Evolutionary conservation across 345 rosid genomes (phyloP), one percentile per base, ranked within the genome.

Genomic region (Rhodomyrtus tomentosa): DNA sequence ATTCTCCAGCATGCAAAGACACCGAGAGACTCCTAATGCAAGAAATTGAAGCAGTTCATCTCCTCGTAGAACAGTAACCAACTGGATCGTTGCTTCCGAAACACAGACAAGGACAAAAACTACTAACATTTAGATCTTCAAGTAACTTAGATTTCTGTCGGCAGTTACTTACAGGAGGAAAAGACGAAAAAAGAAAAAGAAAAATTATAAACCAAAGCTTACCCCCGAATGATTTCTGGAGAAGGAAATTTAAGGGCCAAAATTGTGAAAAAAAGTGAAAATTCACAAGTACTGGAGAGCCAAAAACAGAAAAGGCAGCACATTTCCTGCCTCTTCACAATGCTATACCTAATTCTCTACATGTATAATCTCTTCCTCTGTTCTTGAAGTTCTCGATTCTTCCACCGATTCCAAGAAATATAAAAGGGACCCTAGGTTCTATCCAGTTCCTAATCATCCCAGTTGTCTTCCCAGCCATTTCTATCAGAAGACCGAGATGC

Each of bases 361-460:
- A 83, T 7, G 80, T 58, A 83, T 25, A 25, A 50, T 48, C 83
- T 40, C 42, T 50, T 81, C 59, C 29, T 81, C 38, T 24, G 40
- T 68, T 68, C 45, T 68, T 2, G 25, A 68, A 24, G 45, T 68
- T 68, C 76, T 68, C 40, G 24, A 32, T 68, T 68, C 32, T 68
- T 68, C 79, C 79, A 68, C 79, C 3, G 3, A 68, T 18, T 68
- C 25, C 45, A 36, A 68, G 45, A 68, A 38, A 32, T 68, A 2
- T 18, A 36, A 68, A 68, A 36, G 45, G 79, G 79, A 68, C 45
- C 79, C 36, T 4, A 68, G 45, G 40, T 21, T 68, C 25, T 18
- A 68, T 68, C 79, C 79, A 36, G 79, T 68, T 68, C 68, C 85
- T 90, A 87, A 51, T 83, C 88, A 52, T 87, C 84, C 90, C 90